These are phyloP conservation scores for Dillenia turbinata DNA, from an alignment of 164 flowering plant species.

Conservation along the genomic window DNA sequence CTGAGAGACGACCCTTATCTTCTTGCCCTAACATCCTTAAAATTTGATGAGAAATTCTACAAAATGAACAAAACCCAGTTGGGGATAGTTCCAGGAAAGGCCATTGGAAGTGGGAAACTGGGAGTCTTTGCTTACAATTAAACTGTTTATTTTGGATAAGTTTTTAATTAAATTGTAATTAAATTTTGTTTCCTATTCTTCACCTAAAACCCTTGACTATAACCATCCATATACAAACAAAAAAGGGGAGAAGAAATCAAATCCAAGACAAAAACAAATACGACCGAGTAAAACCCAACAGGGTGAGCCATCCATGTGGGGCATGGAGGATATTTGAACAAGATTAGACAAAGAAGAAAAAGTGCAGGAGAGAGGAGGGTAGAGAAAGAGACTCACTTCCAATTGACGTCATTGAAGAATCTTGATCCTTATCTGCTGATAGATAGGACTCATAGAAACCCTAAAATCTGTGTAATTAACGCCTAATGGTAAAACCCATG, in stretches of 20 bases:
- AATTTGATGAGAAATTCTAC: slow-evolving; percentile 3
- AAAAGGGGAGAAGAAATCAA: slow-evolving; percentile 29
- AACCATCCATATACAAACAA: slow-evolving; percentile 5
- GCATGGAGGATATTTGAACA: no score
- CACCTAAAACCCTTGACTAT: slow-evolving; percentile 45
- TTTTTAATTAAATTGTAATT: slow-evolving; percentile 3
- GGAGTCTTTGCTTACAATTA: slow-evolving; percentile 6
- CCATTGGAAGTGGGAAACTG: slow-evolving; percentile 10
- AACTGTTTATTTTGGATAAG: slow-evolving; percentile 3
- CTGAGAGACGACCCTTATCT: slow-evolving; percentile 24
- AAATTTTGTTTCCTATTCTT: slow-evolving; percentile 3
- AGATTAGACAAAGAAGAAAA: no score
- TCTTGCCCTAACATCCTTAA: slow-evolving; percentile 42
- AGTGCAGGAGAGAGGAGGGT: no score
- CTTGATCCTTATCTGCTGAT: no score
- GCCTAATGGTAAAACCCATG: no score
- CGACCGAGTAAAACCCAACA: slow-evolving; percentile 13
- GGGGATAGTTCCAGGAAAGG: slow-evolving; percentile 32
- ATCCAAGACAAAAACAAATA: slow-evolving; percentile 9
- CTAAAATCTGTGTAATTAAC: no score
- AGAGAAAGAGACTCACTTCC: no score
- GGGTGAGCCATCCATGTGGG: no score
- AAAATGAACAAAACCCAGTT: slow-evolving; percentile 23
- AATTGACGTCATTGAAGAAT: no score
- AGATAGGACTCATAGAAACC: no score